Conservation (phyloP, 2,329 filamentous ascomycete species). For the Neopestalotiopsis rosae region DNA sequence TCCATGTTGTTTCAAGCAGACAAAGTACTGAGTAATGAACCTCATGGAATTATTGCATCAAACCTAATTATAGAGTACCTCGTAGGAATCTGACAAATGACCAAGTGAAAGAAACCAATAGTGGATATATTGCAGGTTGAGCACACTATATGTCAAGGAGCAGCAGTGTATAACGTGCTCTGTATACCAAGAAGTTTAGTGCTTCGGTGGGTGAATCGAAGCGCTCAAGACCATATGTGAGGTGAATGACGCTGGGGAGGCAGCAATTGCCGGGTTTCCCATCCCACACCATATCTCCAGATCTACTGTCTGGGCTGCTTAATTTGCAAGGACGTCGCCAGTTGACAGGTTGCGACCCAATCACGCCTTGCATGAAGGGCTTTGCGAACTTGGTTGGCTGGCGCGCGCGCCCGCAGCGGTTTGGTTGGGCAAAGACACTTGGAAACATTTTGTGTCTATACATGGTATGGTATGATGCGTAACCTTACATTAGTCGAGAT, state of each 20-base stretch:
- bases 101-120: neutral
- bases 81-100: too few relatives aligned
- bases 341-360: slow-evolving; percentile 5
- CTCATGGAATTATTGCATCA: neutral
- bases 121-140: too few relatives aligned
- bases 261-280: neutral
- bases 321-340: neutral
- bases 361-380: neutral
- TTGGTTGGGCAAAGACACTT: slow-evolving; percentile 1
- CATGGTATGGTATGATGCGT: too few relatives aligned
- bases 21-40: too few relatives aligned
- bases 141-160: neutral
- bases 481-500: too few relatives aligned
- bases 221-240: too few relatives aligned
- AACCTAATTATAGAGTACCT: neutral
- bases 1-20: too few relatives aligned
- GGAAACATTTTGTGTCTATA: neutral
- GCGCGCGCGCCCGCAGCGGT: slow-evolving; percentile 13
- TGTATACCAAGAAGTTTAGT: too few relatives aligned
- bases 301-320: neutral
- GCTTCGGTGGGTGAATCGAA: too few relatives aligned
- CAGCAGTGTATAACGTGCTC: too few relatives aligned
- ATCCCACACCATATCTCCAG: neutral
- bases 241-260: neutral
- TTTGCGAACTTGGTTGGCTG: slow-evolving; percentile 15